These are phyloP conservation scores for Cryptococcus neoformans DNA, from an alignment of 1,284 basidiomycete species.

Conservation along the genomic window DNA sequence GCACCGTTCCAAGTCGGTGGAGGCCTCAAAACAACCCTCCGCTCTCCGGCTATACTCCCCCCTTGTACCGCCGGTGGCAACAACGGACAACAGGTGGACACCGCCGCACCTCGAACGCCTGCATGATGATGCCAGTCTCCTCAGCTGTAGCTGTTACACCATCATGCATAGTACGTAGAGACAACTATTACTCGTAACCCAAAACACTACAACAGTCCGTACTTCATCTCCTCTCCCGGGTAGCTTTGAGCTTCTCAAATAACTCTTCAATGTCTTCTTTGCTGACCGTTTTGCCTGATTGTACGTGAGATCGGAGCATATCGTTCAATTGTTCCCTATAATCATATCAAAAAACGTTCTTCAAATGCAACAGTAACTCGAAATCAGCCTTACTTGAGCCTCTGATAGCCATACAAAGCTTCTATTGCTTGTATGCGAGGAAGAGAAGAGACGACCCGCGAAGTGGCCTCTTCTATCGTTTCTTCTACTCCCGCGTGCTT, in stretches of 20 bases:
- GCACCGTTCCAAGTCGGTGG: too few relatives aligned
- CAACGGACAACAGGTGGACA: too few relatives aligned
- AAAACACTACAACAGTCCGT: too few relatives aligned
- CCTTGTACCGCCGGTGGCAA: too few relatives aligned
- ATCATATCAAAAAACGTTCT: background rate
- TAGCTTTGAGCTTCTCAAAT: conserved; percentile 27
- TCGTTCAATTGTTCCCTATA: conserved; percentile 34
- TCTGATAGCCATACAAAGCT: conserved; percentile 43
- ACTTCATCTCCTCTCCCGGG: too few relatives aligned
- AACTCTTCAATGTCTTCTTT: conserved; percentile 40
- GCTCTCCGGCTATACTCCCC: too few relatives aligned
- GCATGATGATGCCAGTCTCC: too few relatives aligned
- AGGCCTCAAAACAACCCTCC: too few relatives aligned
- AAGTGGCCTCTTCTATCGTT: conserved; percentile 42
- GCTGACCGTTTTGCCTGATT: conserved; percentile 30
- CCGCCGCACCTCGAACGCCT: too few relatives aligned
- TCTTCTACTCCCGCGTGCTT: conserved; percentile 22
- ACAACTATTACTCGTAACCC: too few relatives aligned
- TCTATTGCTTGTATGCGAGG: conserved; percentile 48
- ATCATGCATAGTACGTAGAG: too few relatives aligned
- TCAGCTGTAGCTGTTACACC: too few relatives aligned
- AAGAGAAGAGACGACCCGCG: conserved; percentile 30
- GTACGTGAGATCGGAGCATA: conserved; percentile 33
- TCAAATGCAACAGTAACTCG: background rate
- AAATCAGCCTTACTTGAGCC: conserved; percentile 39